A percentile compares a stretch with the other conserved stretches of the same genome.
Evolutionary conservation across 257 asterid species (phyloP).

Genomic region (Nicotiana undulata): DNA sequence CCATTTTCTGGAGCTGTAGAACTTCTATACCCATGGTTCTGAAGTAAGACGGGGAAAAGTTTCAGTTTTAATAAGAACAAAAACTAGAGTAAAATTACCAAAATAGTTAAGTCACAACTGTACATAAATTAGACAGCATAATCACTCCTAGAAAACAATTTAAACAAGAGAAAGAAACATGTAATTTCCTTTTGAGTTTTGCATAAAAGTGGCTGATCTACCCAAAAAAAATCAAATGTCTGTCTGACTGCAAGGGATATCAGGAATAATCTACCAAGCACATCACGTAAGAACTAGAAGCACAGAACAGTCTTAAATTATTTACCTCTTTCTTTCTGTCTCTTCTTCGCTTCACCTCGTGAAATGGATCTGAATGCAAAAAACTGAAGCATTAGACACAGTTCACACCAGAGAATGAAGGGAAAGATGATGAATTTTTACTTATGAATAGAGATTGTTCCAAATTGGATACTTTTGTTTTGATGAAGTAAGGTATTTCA

Average conservation of each 20-base stretch:
- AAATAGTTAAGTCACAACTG: not conserved
- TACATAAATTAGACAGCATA: not conserved
- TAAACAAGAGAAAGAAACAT: not conserved
- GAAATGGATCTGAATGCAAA: slow-evolving; percentile 70
- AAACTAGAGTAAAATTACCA: not conserved
- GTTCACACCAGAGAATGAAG: not conserved
- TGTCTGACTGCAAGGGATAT: not conserved
- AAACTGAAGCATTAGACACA: not conserved
- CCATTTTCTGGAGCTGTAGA: slow-evolving; percentile 39
- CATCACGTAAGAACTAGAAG: slow-evolving; percentile 3
- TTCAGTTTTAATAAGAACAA: not conserved
- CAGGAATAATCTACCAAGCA: not conserved
- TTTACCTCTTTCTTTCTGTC: slow-evolving; percentile 82
- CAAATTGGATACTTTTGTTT: too few relatives aligned
- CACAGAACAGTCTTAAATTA: not conserved
- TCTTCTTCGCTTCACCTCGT: slow-evolving; percentile 83
- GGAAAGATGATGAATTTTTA: not conserved
- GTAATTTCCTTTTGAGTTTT: not conserved
- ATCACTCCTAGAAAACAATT: not conserved
- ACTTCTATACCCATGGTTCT: slow-evolving; percentile 42
- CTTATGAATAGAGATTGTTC: not conserved
- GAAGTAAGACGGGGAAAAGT: slow-evolving; percentile 21
- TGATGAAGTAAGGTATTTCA: too few relatives aligned
- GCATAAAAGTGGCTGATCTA: not conserved
- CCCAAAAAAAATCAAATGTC: not conserved